These are phyloP conservation scores for Penicillium oxalicum DNA, from an alignment of 2,329 filamentous ascomycete genomes.

Conservation along the genomic window DNA sequence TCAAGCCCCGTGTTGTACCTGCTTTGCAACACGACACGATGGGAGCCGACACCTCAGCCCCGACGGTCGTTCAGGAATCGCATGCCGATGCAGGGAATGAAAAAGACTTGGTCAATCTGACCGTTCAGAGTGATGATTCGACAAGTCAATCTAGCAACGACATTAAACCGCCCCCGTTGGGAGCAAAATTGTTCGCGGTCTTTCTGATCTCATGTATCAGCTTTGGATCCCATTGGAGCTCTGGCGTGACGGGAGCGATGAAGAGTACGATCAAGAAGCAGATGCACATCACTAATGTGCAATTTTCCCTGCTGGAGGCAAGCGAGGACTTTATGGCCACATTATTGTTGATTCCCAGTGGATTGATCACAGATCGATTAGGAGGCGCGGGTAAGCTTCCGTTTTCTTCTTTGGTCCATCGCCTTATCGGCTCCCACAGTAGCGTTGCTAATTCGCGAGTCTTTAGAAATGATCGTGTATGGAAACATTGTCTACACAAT, in stretches of 20 bases:
- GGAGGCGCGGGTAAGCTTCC: constrained; percentile 48
- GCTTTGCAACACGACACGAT: too few relatives aligned
- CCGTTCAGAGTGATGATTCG: neutral
- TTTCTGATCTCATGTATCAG: constrained; percentile 45
- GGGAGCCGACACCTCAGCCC: too few relatives aligned
- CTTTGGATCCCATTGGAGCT: constrained; percentile 56
- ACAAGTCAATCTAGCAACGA: constrained; percentile 8
- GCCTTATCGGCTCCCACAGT: neutral
- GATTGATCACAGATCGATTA: constrained; percentile 53
- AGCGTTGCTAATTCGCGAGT: neutral
- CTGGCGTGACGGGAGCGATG: constrained; percentile 56
- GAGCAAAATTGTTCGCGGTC: constrained; percentile 42
- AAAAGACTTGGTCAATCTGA: neutral
- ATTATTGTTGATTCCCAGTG: constrained; percentile 49
- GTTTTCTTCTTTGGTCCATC: neutral
- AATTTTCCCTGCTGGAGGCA: constrained; percentile 54
- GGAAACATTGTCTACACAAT: constrained; percentile 56
- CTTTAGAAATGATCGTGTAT: constrained; percentile 50
- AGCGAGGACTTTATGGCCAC: constrained; percentile 60
- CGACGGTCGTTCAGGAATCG: too few relatives aligned
- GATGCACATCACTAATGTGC: constrained; percentile 54
- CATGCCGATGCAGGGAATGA: too few relatives aligned
- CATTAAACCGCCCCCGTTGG: constrained; percentile 21
- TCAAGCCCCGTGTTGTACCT: too few relatives aligned
- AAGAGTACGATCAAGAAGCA: constrained; percentile 58